Percentiles rank a stretch among this genome's conserved stretches.
Evolutionary conservation across 495 filamentous ascomycete genomes (phyloP).

Genomic region (Acidiella bohemica): DNA sequence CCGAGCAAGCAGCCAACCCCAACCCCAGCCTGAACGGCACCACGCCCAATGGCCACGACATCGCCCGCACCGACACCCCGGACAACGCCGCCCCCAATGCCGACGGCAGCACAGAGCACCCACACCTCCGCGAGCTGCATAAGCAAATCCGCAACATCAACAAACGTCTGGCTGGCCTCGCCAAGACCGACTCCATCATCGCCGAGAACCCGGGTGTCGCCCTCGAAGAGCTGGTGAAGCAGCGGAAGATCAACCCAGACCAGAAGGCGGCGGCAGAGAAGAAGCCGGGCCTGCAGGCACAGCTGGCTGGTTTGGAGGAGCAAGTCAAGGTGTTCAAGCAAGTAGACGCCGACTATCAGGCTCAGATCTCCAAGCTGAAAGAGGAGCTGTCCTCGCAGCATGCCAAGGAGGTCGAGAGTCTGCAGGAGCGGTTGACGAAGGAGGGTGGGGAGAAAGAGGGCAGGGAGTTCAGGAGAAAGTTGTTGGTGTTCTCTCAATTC

Average conservation of each 20-base stretch:
- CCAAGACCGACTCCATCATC: slow-evolving; percentile 66
- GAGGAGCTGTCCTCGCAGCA: slow-evolving; percentile 55
- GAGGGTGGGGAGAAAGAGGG: slow-evolving; percentile 48
- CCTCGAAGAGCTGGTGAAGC: slow-evolving; percentile 69
- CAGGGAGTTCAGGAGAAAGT: slow-evolving; percentile 37
- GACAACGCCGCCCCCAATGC: slow-evolving; percentile 31
- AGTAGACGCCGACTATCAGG: slow-evolving; percentile 63
- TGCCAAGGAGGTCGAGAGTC: slow-evolving; percentile 57
- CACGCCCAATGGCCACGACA: slow-evolving; percentile 39
- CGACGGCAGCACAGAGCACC: slow-evolving; percentile 49
- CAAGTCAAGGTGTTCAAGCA: slow-evolving; percentile 74
- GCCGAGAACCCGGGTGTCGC: slow-evolving; percentile 60
- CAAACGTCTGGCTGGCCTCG: slow-evolving; percentile 78
- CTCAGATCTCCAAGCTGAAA: slow-evolving; percentile 53
- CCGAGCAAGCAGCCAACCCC: slow-evolving; percentile 19
- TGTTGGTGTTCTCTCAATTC: slow-evolving; percentile 33
- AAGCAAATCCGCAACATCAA: slow-evolving; percentile 78
- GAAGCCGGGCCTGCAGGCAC: slow-evolving; percentile 72
- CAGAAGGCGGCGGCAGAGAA: slow-evolving; percentile 79
- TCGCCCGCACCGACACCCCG: too few species aligned
- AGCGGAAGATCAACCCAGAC: slow-evolving; percentile 81
- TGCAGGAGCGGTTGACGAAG: slow-evolving; percentile 35
- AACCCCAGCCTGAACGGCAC: slow-evolving; percentile 11
- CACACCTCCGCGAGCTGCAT: slow-evolving; percentile 70
- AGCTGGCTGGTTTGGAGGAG: slow-evolving; percentile 64